A percentile compares a stretch with the other conserved stretches of the same genome.
Conservation (phyloP, 2,329 filamentous ascomycete species). For the Mycosphaerella arachidis region DNA sequence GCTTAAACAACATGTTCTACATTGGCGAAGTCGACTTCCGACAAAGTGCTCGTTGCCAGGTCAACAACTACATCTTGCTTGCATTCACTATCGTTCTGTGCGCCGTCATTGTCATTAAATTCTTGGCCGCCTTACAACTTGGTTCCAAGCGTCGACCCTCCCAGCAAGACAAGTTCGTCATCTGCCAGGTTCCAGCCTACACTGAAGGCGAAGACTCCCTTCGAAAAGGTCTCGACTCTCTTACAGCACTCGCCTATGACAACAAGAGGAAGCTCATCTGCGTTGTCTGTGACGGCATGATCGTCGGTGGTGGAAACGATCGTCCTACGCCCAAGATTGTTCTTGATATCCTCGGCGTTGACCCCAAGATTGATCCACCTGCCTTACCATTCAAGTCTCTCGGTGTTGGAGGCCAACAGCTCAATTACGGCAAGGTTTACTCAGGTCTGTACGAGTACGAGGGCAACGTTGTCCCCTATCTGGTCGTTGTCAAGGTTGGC, state of each 20-base stretch:
- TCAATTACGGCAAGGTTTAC: slow-evolving; percentile 98
- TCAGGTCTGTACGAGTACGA: slow-evolving; percentile 96
- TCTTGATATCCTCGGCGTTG: slow-evolving; percentile 91
- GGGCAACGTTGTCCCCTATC: slow-evolving; percentile 93
- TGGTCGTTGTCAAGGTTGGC: slow-evolving; percentile 94
- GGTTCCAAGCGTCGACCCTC: slow-evolving; percentile 84
- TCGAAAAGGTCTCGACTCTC: slow-evolving; percentile 85
- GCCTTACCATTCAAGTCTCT: slow-evolving; percentile 92
- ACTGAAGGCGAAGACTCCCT: slow-evolving; percentile 96
- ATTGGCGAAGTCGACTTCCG: slow-evolving; percentile 83
- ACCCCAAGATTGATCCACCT: slow-evolving; percentile 92
- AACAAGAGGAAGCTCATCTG: slow-evolving; percentile 97
- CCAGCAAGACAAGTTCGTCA: slow-evolving; percentile 97
- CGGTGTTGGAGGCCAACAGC: slow-evolving; percentile 79
- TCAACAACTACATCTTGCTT: slow-evolving; percentile 87
- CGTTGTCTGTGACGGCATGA: slow-evolving; percentile 95
- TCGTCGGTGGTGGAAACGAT: slow-evolving; percentile 93
- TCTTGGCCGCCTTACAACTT: slow-evolving; percentile 87
- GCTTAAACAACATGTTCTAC: slow-evolving; percentile 79
- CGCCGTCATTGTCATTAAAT: slow-evolving; percentile 77
- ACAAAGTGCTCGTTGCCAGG: slow-evolving; percentile 66
- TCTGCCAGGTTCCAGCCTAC: slow-evolving; percentile 95
- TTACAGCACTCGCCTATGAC: slow-evolving; percentile 92
- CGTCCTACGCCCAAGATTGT: slow-evolving; percentile 96
- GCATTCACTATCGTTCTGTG: slow-evolving; percentile 82